Evolutionary conservation across 768 basidiomycete species (phyloP).

Genomic region (Phanerochaete sordida): DNA sequence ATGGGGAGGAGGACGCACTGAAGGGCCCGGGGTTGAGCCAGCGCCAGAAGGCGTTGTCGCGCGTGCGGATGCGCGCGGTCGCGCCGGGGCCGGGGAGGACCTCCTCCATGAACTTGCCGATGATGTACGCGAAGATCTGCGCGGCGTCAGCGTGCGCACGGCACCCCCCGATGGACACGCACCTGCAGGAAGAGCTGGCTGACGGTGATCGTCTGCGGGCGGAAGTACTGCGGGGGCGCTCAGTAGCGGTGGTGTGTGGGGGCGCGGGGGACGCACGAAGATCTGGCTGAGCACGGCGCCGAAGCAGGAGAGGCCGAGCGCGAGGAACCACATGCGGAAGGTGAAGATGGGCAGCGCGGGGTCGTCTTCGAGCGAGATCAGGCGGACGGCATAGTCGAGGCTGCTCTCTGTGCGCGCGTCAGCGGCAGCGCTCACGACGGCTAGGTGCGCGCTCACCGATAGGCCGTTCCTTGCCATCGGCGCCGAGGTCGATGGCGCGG

Average conservation of each 20-base stretch:
- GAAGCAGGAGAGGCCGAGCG: conserved; percentile 27
- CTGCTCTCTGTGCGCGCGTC: conserved; percentile 38
- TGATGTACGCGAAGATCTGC: conserved; percentile 24
- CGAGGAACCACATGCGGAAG: conserved; percentile 30
- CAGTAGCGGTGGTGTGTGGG: not conserved
- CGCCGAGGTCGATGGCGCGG: conserved; percentile 39
- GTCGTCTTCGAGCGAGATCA: conserved; percentile 53
- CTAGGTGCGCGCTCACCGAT: conserved; percentile 35
- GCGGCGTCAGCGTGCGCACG: not conserved
- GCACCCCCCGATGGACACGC: not conserved
- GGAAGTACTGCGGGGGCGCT: conserved; percentile 14
- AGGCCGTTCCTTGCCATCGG: conserved; percentile 45
- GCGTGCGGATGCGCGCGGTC: conserved; percentile 21
- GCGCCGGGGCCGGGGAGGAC: conserved; percentile 21
- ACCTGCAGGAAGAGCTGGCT: conserved; percentile 19
- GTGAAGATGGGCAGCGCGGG: conserved; percentile 24
- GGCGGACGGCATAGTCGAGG: conserved; percentile 42
- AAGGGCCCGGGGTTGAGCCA: conserved; percentile 25
- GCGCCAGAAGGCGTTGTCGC: conserved; percentile 21
- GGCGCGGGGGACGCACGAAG: conserved; percentile 31
- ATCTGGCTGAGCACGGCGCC: conserved; percentile 38
- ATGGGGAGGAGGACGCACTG: conserved; percentile 11
- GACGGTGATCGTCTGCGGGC: conserved; percentile 21
- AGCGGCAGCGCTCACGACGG: no score
- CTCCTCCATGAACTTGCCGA: conserved; percentile 22